phyloP scores from a whole-genome alignment of 352 stramenopile species.

The Pythium periplocum region DNA sequence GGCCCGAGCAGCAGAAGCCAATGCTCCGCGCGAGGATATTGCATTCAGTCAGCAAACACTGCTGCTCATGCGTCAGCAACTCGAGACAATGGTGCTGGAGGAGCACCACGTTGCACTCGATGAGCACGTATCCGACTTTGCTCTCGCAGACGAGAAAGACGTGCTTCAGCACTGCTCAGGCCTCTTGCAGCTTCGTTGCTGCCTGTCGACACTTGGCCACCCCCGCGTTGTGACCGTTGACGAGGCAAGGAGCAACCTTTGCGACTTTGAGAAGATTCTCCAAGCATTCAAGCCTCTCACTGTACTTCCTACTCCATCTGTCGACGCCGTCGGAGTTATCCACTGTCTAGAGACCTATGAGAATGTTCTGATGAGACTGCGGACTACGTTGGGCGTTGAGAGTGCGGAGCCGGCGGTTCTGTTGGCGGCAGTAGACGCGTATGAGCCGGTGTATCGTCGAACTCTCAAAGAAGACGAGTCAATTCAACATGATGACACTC shows the following conservation, averaged over 20 bases:
- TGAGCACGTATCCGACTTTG: conserved; percentile 9
- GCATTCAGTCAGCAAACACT: too few relatives aligned
- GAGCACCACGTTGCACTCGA: conserved; percentile 27
- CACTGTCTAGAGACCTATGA: too few relatives aligned
- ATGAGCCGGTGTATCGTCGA: too few relatives aligned
- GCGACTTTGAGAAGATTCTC: conserved; percentile 21
- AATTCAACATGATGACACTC: background rate
- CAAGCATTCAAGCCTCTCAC: too few relatives aligned
- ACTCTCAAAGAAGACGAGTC: background rate
- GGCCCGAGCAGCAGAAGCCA: too few relatives aligned
- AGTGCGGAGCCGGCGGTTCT: too few relatives aligned
- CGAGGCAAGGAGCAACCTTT: conserved; percentile 19
- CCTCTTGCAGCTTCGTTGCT: conserved; percentile 31
- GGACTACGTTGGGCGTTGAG: too few relatives aligned
- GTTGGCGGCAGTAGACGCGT: too few relatives aligned
- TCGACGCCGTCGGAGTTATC: too few relatives aligned
- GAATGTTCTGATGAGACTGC: too few relatives aligned
- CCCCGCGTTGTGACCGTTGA: conserved; percentile 14
- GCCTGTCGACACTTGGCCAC: conserved; percentile 2
- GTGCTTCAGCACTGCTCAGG: conserved; percentile 30
- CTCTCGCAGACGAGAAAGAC: conserved; percentile 27
- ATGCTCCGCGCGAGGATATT: too few relatives aligned
- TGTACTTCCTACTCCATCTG: too few relatives aligned
- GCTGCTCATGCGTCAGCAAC: conserved; percentile 20
- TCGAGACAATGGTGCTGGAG: conserved; percentile 43